These are phyloP conservation scores for Eucalyptus coolabah DNA, from an alignment of 345 rosid genomes.

Conservation along the genomic window DNA sequence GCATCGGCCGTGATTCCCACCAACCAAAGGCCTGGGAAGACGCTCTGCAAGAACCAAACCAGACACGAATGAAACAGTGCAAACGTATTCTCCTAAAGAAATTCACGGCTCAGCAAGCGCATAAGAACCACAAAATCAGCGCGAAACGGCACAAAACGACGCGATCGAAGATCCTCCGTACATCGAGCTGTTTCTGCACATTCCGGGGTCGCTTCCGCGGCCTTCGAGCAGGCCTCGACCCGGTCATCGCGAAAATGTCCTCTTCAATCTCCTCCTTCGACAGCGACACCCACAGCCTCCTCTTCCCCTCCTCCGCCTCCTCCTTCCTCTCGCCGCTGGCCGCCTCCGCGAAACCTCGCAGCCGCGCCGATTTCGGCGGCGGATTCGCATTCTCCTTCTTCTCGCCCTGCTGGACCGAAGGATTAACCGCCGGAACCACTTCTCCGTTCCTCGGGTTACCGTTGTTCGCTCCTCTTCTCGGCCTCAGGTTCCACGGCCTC, in stretches of 20 bases:
- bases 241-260: slow-evolving; percentile 80
- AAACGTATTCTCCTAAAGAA: not conserved
- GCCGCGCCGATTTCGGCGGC: slow-evolving; percentile 52
- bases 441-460: slow-evolving; percentile 1
- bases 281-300: slow-evolving; percentile 58
- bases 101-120: not conserved
- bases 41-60: slow-evolving; percentile 16
- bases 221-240: slow-evolving; percentile 66
- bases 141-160: slow-evolving; percentile 1
- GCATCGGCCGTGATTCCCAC: slow-evolving; percentile 74
- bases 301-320: slow-evolving; percentile 40
- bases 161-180: slow-evolving; percentile 60
- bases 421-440: not conserved
- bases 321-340: slow-evolving; percentile 35
- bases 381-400: slow-evolving; percentile 32
- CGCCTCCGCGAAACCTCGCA: slow-evolving; percentile 38
- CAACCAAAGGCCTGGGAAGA: slow-evolving; percentile 81
- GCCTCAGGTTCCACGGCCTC: slow-evolving; percentile 80
- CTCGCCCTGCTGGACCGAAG: slow-evolving; percentile 1
- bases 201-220: slow-evolving; percentile 69
- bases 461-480: slow-evolving; percentile 20
- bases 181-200: slow-evolving; percentile 73
- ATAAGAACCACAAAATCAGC: not conserved
- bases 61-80: not conserved
- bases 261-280: slow-evolving; percentile 90